Evolutionary conservation across 208 protist species (phyloP).

Genomic region (Leptomonas pyrrhocoris): DNA sequence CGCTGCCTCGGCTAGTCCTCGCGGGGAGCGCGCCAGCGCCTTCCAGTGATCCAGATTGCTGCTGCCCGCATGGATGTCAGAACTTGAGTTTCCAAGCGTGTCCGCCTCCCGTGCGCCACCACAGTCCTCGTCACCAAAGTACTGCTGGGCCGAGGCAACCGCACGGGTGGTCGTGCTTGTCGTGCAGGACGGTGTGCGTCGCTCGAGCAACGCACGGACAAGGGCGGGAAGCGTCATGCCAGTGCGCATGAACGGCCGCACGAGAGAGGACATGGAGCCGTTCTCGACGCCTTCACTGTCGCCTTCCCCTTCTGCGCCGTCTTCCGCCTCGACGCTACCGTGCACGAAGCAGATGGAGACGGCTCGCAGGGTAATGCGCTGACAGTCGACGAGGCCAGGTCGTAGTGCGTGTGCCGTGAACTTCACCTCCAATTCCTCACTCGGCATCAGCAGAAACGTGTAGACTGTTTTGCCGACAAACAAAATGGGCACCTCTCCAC

Average conservation of each 20-base stretch:
- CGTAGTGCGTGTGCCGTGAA: slow-evolving; percentile 68
- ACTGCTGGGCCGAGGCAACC: slow-evolving; percentile 3
- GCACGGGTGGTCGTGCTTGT: slow-evolving; percentile 5
- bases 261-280: slow-evolving; percentile 4
- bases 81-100: neutral
- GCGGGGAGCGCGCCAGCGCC: neutral
- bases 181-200: slow-evolving; percentile 6
- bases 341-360: slow-evolving; percentile 41
- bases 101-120: neutral
- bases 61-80: too few relatives aligned
- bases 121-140: neutral
- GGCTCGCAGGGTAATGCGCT: slow-evolving; percentile 58
- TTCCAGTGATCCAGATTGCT: slow-evolving; percentile 9
- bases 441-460: slow-evolving; percentile 70
- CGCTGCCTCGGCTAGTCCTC: neutral
- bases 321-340: slow-evolving; percentile 3
- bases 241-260: slow-evolving; percentile 28
- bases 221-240: slow-evolving; percentile 30
- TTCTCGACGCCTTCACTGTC: neutral
- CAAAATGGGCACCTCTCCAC: slow-evolving; percentile 36
- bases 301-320: neutral
- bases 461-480: slow-evolving; percentile 72
- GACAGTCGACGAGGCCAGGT: slow-evolving; percentile 73
- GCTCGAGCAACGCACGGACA: slow-evolving; percentile 17
- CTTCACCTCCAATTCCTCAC: slow-evolving; percentile 50